Percentiles rank a stretch among this genome's conserved stretches.
Conservation (phyloP, 169 alveolate genomes). For the Amoebophrya sp. region DNA sequence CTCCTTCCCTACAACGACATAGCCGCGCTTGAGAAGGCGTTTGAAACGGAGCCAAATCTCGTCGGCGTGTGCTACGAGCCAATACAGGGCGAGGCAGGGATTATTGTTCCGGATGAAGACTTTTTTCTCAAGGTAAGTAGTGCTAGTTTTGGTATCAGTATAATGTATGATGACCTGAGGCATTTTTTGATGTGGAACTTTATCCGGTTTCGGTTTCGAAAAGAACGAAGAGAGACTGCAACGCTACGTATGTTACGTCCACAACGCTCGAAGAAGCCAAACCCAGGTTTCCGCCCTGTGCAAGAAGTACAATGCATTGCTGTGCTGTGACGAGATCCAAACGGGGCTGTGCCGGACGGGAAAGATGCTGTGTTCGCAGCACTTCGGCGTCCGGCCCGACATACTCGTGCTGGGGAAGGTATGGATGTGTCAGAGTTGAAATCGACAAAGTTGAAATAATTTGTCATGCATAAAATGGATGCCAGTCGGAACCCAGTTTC, state of each 20-base stretch:
- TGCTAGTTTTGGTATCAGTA: no score
- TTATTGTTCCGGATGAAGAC: constrained; percentile 69
- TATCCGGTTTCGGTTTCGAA: no score
- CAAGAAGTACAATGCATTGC: constrained; percentile 55
- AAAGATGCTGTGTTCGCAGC: constrained; percentile 63
- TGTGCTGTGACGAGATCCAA: constrained; percentile 76
- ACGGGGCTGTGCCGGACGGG: constrained; percentile 87
- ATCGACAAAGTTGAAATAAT: no score
- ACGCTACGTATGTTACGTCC: no score
- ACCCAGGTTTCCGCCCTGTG: constrained; percentile 69
- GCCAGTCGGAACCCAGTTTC: no score
- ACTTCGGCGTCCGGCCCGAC: constrained; percentile 74
- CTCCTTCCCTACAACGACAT: constrained; percentile 58
- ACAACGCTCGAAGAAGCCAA: no score
- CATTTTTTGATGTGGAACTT: no score
- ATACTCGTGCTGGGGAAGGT: constrained; percentile 76
- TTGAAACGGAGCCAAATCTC: constrained; percentile 61
- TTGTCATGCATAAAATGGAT: no score
- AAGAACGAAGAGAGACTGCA: no score
- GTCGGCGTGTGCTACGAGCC: constrained; percentile 83
- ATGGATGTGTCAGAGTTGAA: no score
- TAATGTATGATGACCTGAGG: no score
- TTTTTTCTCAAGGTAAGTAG: constrained; percentile 39
- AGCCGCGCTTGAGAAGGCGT: constrained; percentile 54
- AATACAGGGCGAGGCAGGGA: constrained; percentile 88